These are phyloP conservation scores for Penicillium vulpinum DNA, from an alignment of 2,329 filamentous ascomycete genomes.

Conservation along the genomic window DNA sequence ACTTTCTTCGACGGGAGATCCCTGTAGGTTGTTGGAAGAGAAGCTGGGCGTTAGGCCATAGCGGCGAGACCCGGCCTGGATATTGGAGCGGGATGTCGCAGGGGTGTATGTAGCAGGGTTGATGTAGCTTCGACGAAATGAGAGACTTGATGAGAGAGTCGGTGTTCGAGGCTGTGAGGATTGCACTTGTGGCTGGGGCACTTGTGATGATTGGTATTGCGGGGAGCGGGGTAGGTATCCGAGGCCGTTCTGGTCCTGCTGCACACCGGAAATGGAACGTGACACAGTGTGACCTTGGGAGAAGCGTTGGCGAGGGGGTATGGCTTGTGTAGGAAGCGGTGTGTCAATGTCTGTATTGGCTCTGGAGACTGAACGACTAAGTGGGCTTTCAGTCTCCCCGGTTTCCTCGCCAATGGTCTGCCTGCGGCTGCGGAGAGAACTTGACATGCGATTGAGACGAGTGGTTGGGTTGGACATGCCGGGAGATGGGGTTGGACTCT, in stretches of 20 bases:
- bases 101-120: constrained; percentile 37
- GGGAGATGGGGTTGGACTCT: constrained; percentile 17
- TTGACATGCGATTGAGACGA: constrained; percentile 44
- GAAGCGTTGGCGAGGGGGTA: constrained; percentile 36
- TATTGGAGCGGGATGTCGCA: constrained; percentile 39
- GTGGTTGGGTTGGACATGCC: constrained; percentile 31
- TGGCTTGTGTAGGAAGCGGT: constrained; percentile 28
- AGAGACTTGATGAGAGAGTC: constrained; percentile 31
- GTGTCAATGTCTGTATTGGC: constrained; percentile 45
- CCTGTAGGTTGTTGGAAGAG: constrained; percentile 19
- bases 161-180: constrained; percentile 31
- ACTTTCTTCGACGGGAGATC: constrained; percentile 21
- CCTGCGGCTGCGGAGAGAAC: constrained; percentile 40
- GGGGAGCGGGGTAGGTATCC: constrained; percentile 25
- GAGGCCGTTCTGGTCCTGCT: constrained; percentile 22
- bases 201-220: constrained; percentile 25
- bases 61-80: constrained; percentile 45
- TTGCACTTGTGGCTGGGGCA: constrained; percentile 14
- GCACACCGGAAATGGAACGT: constrained; percentile 26
- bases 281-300: constrained; percentile 31
- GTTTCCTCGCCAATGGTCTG: constrained; percentile 39
- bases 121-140: constrained; percentile 40
- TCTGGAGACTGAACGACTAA: constrained; percentile 42
- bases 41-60: constrained; percentile 33
- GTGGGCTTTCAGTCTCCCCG: constrained; percentile 31